Base-by-base conservation (phyloP, 2,329 filamentous ascomycete genomes). In the Hawksworthiomyces lignivorus region DNA sequence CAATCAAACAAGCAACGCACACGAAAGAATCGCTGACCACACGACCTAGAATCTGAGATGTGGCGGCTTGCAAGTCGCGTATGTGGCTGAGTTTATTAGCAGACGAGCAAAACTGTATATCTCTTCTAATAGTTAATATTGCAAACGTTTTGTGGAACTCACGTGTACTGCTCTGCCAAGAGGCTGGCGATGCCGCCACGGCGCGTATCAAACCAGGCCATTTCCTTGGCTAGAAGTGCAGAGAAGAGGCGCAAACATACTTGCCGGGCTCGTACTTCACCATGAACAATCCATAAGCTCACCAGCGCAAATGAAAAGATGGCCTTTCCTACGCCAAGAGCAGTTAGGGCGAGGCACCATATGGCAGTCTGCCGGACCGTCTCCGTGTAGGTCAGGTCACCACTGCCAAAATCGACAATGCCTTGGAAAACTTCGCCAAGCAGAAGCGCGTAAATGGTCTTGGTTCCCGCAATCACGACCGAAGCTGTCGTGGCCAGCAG, bases 141-240 rank as follows among this genome's bases (percentile, higher is more conserved):
- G n/a, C n/a, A n/a, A n/a, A n/a, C n/a, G n/a, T n/a, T n/a, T n/a
- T n/a, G n/a, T n/a, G n/a, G n/a, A n/a, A n/a, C 80, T 62, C 65
- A 89, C 84, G 80, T 80, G 59, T 94, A 83, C 24, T 88, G 69
- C 41, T 80, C 72, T 14, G 81, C 74, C 15, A 94, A 65, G 31
- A 92, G 69, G 15, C 86, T 81, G 1, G 77, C 74, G 15, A 86
- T 72, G 0, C 89, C 90, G 42, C 85, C 78, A 28, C 75, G 68
- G 39, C 81, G 73, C 15, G 70, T 67, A 56, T 96, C 88, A 54
- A 86, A 95, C 88, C 89, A 97, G 34, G 72, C 70, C 56, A 92
- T 76, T 11, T 90, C 77, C 55, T 82, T 87, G 6, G 67, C 62
- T n/a, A 94, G 57, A 27, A 97, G 64, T 3, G 73, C 73, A 2